Evolutionary conservation across 164 flowering plant genomes (phyloP).

Genomic region (Pachysandra terminalis): DNA sequence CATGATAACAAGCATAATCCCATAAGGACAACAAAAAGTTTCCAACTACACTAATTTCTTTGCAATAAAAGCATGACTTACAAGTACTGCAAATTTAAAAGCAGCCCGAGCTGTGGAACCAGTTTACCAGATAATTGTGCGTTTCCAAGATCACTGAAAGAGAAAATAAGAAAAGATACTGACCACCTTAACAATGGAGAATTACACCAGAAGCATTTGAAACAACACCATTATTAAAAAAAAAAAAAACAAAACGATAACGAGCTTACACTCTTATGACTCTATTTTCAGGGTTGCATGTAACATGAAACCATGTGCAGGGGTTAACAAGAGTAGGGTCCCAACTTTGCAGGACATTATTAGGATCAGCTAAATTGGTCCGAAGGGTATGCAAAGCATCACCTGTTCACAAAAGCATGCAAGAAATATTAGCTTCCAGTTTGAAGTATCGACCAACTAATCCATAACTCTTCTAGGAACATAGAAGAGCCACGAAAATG

Average conservation of each 20-base stretch:
- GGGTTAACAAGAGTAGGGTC: constrained; percentile 94
- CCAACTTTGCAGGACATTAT: constrained; percentile 91
- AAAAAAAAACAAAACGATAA: not conserved
- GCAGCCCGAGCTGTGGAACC: constrained; percentile 82
- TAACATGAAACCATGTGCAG: constrained; percentile 96
- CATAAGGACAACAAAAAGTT: not conserved
- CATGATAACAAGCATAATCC: not conserved
- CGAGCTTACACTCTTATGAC: constrained; percentile 83
- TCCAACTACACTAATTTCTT: not conserved
- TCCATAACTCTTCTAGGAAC: not conserved
- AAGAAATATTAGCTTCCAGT: not conserved
- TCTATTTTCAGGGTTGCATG: constrained; percentile 89
- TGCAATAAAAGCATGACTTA: constrained; percentile 35
- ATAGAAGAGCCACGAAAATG: not conserved
- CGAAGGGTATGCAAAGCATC: constrained; percentile 78
- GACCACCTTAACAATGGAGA: not conserved
- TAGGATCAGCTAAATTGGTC: constrained; percentile 68
- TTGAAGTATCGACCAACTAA: not conserved
- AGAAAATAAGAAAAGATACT: not conserved
- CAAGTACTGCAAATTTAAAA: constrained; percentile 86
- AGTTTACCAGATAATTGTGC: constrained; percentile 81
- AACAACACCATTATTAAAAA: not conserved
- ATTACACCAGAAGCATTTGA: not conserved
- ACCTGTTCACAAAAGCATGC: constrained; percentile 43
- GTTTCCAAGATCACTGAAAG: constrained; percentile 88